Evolutionary conservation across 31 red algal species (phyloP).

Genomic region (Odonthalia washingtoniensis): DNA sequence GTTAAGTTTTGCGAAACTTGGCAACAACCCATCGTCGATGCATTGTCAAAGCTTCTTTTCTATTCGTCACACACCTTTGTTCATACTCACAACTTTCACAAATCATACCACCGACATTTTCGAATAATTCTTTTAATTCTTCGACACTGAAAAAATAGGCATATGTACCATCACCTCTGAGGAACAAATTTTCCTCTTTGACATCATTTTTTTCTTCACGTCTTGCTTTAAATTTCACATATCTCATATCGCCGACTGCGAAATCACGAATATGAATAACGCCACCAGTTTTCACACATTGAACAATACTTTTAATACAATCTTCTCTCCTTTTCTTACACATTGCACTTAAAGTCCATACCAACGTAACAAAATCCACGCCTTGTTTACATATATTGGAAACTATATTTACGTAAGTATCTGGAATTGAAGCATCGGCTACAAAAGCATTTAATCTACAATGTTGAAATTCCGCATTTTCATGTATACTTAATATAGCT

Average conservation of each 20-base stretch:
- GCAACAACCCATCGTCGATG: slow-evolving; percentile 57
- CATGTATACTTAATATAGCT: slow-evolving; percentile 58
- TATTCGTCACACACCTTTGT: slow-evolving; percentile 55
- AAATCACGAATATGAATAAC: slow-evolving; percentile 62
- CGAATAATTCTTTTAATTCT: slow-evolving; percentile 49
- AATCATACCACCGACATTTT: slow-evolving; percentile 20
- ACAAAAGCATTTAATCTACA: slow-evolving; percentile 74
- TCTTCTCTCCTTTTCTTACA: slow-evolving; percentile 14
- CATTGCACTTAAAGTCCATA: slow-evolving; percentile 91
- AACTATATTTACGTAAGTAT: slow-evolving; percentile 38
- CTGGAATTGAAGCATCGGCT: slow-evolving; percentile 53
- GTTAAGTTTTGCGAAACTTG: slow-evolving; percentile 58
- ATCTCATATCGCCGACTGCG: slow-evolving; percentile 58
- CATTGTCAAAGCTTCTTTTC: slow-evolving; percentile 59
- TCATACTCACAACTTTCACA: slow-evolving; percentile 50
- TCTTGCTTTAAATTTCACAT: slow-evolving; percentile 43
- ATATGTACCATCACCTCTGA: slow-evolving; percentile 69
- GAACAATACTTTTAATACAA: slow-evolving; percentile 28
- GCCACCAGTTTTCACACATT: slow-evolving; percentile 40
- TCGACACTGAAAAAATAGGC: slow-evolving; percentile 73
- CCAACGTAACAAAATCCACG: slow-evolving; percentile 69
- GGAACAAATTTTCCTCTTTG: slow-evolving; percentile 1
- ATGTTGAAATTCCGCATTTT: slow-evolving; percentile 66
- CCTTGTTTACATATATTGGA: background rate
- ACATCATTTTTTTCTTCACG: slow-evolving; percentile 2